phyloP scores from a whole-genome alignment of 2,329 filamentous ascomycete genomes.

The Pyrenophora graminea region DNA sequence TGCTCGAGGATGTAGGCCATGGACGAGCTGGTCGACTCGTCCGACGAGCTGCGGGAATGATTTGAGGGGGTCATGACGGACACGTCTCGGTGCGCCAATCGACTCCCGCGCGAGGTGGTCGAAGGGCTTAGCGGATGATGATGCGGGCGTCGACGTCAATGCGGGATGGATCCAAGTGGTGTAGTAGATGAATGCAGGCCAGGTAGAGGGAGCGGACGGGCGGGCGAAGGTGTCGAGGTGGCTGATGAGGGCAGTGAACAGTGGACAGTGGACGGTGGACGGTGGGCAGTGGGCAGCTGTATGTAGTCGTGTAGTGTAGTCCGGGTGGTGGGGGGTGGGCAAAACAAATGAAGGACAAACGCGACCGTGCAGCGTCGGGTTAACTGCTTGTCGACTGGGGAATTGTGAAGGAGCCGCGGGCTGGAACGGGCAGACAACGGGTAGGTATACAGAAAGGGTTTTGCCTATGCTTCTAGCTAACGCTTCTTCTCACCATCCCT shows the following conservation, averaged over 20 bases:
- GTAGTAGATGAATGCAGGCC: constrained; percentile 4
- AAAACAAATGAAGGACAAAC: constrained; percentile 27
- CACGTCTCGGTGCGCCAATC: too few relatives aligned
- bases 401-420: constrained; percentile 19
- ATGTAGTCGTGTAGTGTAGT: constrained; percentile 4
- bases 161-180: not conserved
- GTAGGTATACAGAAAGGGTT: constrained; percentile 29
- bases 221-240: not conserved
- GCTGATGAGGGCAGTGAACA: too few relatives aligned
- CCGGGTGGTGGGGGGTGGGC: constrained; percentile 13
- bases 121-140: too few relatives aligned
- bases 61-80: constrained; percentile 33
- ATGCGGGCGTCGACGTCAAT: constrained; percentile 10
- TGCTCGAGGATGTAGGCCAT: constrained; percentile 48
- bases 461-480: constrained; percentile 27
- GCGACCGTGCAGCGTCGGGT: constrained; percentile 17
- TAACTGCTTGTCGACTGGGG: constrained; percentile 6
- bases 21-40: constrained; percentile 38
- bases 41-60: constrained; percentile 47
- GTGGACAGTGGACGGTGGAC: too few relatives aligned
- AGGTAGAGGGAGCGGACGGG: too few relatives aligned
- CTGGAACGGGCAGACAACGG: constrained; percentile 16
- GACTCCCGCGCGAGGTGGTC: too few relatives aligned
- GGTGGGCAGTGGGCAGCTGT: too few relatives aligned
- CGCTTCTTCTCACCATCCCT: constrained; percentile 11